Percentiles rank a stretch among this genome's conserved stretches.
Evolutionary conservation across 208 protist genomes (phyloP).

Genomic region (Wallacemonas sp.): DNA sequence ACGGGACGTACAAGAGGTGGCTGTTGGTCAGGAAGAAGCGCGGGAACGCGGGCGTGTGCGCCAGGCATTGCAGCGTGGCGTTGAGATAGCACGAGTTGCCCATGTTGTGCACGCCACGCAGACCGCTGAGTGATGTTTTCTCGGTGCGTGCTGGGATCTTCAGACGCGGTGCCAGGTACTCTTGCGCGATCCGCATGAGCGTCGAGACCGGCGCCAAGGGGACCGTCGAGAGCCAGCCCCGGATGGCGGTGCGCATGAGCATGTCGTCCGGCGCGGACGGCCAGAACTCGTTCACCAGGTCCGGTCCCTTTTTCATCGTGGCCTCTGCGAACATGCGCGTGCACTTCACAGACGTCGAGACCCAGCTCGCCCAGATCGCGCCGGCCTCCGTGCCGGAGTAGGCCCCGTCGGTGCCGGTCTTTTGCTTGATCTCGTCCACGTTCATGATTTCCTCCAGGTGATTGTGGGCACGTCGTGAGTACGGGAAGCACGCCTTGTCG

Average conservation of each 20-base stretch:
- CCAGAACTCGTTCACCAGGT: not conserved
- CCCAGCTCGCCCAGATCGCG: not conserved
- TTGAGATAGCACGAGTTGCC: constrained; percentile 36
- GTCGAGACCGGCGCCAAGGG: constrained; percentile 12
- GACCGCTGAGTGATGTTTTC: not conserved
- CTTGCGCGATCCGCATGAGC: constrained; percentile 7
- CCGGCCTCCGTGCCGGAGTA: not conserved
- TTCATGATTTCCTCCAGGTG: constrained; percentile 9
- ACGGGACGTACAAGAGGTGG: not conserved
- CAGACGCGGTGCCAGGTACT: not conserved
- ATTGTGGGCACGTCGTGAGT: not conserved
- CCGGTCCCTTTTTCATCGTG: not conserved
- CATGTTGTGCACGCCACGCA: constrained; percentile 19
- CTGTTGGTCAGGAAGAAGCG: constrained; percentile 18
- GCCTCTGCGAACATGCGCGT: not conserved
- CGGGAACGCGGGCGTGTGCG: constrained; percentile 14
- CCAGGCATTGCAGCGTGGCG: constrained; percentile 24
- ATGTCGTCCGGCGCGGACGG: not conserved
- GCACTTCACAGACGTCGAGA: not conserved
- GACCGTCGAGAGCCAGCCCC: constrained; percentile 6
- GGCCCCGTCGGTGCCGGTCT: not conserved
- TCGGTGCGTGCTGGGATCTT: not conserved
- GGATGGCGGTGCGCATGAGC: not conserved
- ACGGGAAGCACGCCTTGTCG: not conserved
- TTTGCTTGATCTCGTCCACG: not conserved